phyloP scores from a whole-genome alignment of 352 stramenopile genomes.

The Aphanomyces cochlioides region DNA sequence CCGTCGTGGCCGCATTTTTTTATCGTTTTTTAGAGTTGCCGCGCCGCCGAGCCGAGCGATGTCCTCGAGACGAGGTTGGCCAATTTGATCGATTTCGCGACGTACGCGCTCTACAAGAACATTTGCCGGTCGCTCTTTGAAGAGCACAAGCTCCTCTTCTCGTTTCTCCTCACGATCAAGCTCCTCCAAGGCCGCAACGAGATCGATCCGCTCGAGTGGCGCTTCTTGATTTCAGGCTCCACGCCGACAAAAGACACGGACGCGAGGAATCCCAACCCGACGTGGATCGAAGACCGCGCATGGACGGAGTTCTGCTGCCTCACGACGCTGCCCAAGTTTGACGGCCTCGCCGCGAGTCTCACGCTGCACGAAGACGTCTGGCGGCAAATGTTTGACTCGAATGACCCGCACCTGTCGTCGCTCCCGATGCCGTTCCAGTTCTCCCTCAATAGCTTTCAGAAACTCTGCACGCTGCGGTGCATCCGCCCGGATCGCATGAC shows the following conservation, averaged over 20 bases:
- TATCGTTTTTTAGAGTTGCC: conserved; percentile 49
- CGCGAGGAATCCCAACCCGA: conserved; percentile 44
- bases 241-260: conserved; percentile 51
- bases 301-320: conserved; percentile 77
- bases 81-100: conserved; percentile 90
- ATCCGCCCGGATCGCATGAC: conserved; percentile 82
- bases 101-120: conserved; percentile 92
- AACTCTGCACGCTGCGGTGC: conserved; percentile 71
- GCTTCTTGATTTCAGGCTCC: conserved; percentile 90
- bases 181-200: conserved; percentile 63
- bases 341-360: conserved; percentile 51
- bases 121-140: conserved; percentile 93
- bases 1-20: not conserved
- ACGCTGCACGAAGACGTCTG: conserved; percentile 40
- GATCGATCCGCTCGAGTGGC: conserved; percentile 90
- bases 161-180: conserved; percentile 89
- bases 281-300: conserved; percentile 69
- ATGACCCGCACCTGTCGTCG: conserved; percentile 68
- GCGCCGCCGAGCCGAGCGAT: conserved; percentile 71
- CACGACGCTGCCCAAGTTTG: conserved; percentile 63
- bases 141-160: conserved; percentile 93
- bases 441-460: conserved; percentile 75
- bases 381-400: conserved; percentile 75
- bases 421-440: conserved; percentile 57
- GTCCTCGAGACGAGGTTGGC: conserved; percentile 77